Base-by-base conservation (phyloP, 2,329 filamentous ascomycete species). In the Pseudomassariella vexata region DNA sequence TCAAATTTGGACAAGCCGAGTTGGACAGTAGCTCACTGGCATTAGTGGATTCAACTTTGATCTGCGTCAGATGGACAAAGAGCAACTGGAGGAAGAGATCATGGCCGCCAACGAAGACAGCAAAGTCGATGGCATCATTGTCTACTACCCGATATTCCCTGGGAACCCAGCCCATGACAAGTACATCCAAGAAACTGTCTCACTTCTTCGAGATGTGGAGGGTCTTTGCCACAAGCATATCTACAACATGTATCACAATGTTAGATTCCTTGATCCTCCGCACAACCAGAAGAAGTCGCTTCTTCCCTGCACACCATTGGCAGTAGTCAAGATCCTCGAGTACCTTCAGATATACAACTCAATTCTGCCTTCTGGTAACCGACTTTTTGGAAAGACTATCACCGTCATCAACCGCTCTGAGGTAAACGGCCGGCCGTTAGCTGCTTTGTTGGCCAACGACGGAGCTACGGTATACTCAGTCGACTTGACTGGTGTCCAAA, bases 161-260 rank as follows among this genome's bases (percentile, higher is more conserved):
- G 66, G 68, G 61, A 84, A 88, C 65, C 82, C 81, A 32, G 74
- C 78, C 18, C 87, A 95, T 60, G 92, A 98, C 62, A 84, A 85
- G 59, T 96, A 96, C 60, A 79, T 98, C 45, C 90, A 96, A 64
- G 89, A 95, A 65, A 86, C 94, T 3, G 88, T 95, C 35, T 80
- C 86, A 35, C 73, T 95, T 25, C 66, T 75, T 59, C 96, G 98
- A 63, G 92, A 98, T 52, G 90, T 98, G 45, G 92, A 98, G 62
- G 92, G 92, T 21, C 77, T 98, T 37, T 87, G 83, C 48, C 90
- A 95, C 62, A 82, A 81, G 55, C 89, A 96, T 65, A 83, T 96
- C 53, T 89, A 90, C 76, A 98, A 98, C 73, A 95, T 98, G 89
- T 98, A 96, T 66, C 85, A 95, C 69, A 98, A 98, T 66, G 78